A percentile compares a stretch with the other conserved stretches of the same genome.
phyloP scores from a whole-genome alignment of 1,139 yeast genomes.

The Kurtzmaniella natalensis region DNA sequence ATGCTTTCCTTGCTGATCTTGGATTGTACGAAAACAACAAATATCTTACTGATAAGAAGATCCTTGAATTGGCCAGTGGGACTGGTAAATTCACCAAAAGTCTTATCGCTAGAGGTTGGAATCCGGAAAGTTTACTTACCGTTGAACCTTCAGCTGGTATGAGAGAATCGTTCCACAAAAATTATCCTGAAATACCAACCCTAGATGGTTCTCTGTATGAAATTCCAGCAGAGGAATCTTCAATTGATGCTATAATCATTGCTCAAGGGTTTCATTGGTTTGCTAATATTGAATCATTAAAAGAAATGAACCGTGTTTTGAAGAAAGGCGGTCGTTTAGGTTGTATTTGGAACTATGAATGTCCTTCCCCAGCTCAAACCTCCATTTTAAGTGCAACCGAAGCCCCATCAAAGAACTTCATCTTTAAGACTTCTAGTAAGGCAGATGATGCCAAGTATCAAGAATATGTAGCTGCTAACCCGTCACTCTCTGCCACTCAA shows the following conservation, averaged over 20 bases:
- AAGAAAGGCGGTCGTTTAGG: constrained; percentile 48
- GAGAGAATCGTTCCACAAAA: constrained; percentile 43
- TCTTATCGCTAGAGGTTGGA: constrained; percentile 40
- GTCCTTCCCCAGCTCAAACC: constrained; percentile 18
- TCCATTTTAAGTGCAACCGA: constrained; percentile 7
- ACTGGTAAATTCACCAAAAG: constrained; percentile 62
- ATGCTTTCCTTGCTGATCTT: constrained; percentile 38
- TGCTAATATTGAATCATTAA: constrained; percentile 44
- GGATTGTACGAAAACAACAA: constrained; percentile 19
- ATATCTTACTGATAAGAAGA: constrained; percentile 20
- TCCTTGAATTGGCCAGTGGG: constrained; percentile 60
- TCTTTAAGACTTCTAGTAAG: constrained; percentile 4
- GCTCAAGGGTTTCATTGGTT: constrained; percentile 76
- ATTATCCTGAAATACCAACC: constrained; percentile 44
- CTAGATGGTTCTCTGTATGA: constrained; percentile 43
- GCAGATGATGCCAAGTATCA: constrained; percentile 4
- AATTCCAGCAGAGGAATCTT: constrained; percentile 42
- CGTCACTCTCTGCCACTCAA: constrained; percentile 7
- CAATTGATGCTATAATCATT: constrained; percentile 50
- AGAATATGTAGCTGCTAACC: constrained; percentile 1
- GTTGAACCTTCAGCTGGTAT: constrained; percentile 63
- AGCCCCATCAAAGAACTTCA: constrained; percentile 4
- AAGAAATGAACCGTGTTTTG: constrained; percentile 50
- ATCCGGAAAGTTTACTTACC: constrained; percentile 26
- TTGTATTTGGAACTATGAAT: constrained; percentile 61